These are phyloP conservation scores for Cicer chorassanicum DNA, from an alignment of 306 rosid species.

Conservation along the genomic window DNA sequence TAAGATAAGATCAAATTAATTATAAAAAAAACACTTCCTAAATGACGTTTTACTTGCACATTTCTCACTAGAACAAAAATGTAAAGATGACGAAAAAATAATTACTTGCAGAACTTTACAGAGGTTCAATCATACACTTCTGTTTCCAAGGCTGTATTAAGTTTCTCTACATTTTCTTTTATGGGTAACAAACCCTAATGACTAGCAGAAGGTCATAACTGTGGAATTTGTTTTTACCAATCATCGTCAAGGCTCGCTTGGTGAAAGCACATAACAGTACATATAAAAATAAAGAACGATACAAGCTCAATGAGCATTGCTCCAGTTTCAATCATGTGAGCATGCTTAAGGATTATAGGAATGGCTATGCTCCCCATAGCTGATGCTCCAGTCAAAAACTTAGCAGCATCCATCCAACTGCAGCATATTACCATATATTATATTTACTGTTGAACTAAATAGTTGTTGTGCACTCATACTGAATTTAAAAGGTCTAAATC, in stretches of 20 bases:
- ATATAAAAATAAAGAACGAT: conserved; percentile 87
- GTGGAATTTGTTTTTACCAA: conserved; percentile 59
- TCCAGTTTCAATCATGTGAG: conserved; percentile 89
- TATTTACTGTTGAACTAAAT: neutral
- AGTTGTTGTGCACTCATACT: neutral
- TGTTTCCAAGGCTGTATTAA: conserved; percentile 31
- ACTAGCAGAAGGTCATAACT: conserved; percentile 33
- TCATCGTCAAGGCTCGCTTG: conserved; percentile 95
- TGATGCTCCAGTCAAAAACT: conserved; percentile 94
- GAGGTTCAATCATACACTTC: conserved; percentile 23
- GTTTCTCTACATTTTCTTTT: conserved; percentile 32
- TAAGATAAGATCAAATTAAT: too few relatives aligned
- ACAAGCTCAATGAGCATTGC: conserved; percentile 95
- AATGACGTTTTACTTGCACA: too few relatives aligned
- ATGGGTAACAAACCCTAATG: conserved; percentile 27
- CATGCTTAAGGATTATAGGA: conserved; percentile 91
- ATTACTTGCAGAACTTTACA: conserved; percentile 52
- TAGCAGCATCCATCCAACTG: conserved; percentile 98
- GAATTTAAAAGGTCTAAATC: conserved; percentile 14
- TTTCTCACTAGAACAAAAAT: neutral
- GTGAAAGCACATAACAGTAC: conserved; percentile 91
- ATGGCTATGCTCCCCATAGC: conserved; percentile 89
- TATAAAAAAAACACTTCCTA: too few relatives aligned
- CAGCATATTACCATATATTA: conserved; percentile 39
- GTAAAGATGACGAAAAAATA: neutral